Evolutionary conservation across 208 protist genomes (phyloP).

Genomic region (Phytomonas francai): DNA sequence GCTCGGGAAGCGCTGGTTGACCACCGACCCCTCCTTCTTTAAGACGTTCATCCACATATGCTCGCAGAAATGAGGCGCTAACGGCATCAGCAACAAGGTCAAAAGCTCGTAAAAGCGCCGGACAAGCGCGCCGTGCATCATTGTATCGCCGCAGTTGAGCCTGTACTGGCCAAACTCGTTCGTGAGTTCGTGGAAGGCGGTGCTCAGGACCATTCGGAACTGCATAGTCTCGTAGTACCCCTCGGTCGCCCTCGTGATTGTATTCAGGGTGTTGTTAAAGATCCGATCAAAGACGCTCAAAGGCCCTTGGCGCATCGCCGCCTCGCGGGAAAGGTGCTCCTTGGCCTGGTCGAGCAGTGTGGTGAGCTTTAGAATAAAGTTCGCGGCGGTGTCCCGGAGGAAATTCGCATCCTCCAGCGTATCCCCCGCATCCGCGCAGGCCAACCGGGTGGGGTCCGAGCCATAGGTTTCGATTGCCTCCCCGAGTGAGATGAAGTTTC

Average conservation of each 20-base stretch:
- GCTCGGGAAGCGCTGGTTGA: conserved; percentile 52
- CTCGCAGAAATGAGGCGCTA: conserved; percentile 96
- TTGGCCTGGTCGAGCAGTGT: conserved; percentile 92
- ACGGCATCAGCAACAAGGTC: conserved; percentile 92
- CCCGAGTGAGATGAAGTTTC: conserved; percentile 98
- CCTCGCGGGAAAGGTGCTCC: conserved; percentile 30
- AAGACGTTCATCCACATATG: conserved; percentile 92
- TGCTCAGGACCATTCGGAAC: conserved; percentile 94
- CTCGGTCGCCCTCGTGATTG: conserved; percentile 79
- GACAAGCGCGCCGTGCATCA: conserved; percentile 70
- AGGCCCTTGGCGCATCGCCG: conserved; percentile 26
- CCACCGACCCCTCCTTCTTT: conserved; percentile 42
- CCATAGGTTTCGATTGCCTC: conserved; percentile 82
- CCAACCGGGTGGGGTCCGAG: conserved; percentile 93
- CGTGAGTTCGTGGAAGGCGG: conserved; percentile 93
- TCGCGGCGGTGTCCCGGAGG: conserved; percentile 87
- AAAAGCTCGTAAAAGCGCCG: conserved; percentile 90
- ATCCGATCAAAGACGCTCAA: conserved; percentile 86
- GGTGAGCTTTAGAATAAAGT: conserved; percentile 95
- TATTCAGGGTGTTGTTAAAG: conserved; percentile 93
- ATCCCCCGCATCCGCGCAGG: conserved; percentile 99
- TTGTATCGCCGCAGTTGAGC: conserved; percentile 58
- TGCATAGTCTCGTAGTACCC: conserved; percentile 89
- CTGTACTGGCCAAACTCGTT: conserved; percentile 93
- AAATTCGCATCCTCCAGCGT: conserved; percentile 99